Percentiles rank a stretch among this genome's conserved stretches.
These are phyloP conservation scores for Aegilops sharonensis DNA, from an alignment of 176 grass and related monocot species.

Conservation along the genomic window DNA sequence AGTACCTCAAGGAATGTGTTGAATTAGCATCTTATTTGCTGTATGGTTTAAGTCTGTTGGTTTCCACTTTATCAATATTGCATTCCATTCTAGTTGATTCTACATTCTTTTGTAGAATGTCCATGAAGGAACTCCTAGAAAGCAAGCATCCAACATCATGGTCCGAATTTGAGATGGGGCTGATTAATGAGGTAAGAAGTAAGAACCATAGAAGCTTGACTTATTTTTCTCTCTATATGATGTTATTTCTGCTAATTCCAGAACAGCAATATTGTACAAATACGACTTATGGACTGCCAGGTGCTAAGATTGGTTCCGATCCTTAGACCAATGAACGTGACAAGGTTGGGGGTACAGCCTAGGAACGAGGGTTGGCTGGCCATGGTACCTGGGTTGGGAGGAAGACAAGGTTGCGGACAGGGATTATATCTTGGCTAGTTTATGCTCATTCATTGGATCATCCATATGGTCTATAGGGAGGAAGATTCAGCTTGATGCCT, in stretches of 20 bases:
- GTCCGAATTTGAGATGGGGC: conserved; percentile 82
- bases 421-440: not conserved
- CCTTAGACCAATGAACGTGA: not conserved
- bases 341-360: not conserved
- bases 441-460: not conserved
- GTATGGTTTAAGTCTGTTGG: not conserved
- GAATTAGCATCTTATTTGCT: not conserved
- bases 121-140: conserved; percentile 89
- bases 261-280: not conserved
- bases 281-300: not conserved
- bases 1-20: not conserved
- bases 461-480: not conserved
- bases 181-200: conserved; percentile 86
- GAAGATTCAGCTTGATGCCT: not conserved
- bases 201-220: conserved; percentile 13
- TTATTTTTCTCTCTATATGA: conserved; percentile 1
- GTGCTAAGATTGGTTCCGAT: not conserved
- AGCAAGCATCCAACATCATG: conserved; percentile 87
- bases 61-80: conserved; percentile 9
- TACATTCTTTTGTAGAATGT: conserved; percentile 57
- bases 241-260: not conserved
- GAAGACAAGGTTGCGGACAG: not conserved
- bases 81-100: not conserved
- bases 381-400: not conserved
- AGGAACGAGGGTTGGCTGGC: not conserved